Evolutionary conservation across 129 eudicot species (phyloP), one percentile per base, ranked within the genome.

Genomic region (Logfia minima): DNA sequence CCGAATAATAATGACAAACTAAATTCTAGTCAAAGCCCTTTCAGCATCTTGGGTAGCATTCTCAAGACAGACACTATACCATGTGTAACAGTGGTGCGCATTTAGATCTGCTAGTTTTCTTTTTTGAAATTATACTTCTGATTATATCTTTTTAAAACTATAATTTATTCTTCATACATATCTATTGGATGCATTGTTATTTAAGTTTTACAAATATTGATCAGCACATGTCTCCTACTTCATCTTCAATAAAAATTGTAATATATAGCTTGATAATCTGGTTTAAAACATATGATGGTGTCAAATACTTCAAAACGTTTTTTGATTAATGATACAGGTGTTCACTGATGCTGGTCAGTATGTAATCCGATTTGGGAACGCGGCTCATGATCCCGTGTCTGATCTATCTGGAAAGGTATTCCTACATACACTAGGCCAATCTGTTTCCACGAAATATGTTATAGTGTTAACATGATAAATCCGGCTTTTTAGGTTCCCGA

Each of bases 281-380:
- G 53, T 68, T 28, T 35, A 39, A 39, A 37, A 14, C 53, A 68
- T 68, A 14, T 8, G 21, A 68, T 68, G 31, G 52, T 21, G 55
- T 19, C 4, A 37, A 21, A 4, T 68, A 55, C 26, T 39, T 21
- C 0, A 62, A 62, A 68, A 37, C 32, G 19, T 68, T 58, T 26
- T 60, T 60, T 68, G 6, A 17, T 34, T 58, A 35, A 13, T 76
- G 67, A 31, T 84, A 82, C 85, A 93, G 98, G 81, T 93, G 43
- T 85, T 95, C 65, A 91, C 99, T 26, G 99, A 91, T 86, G 99
- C 99, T 84, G 97, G 99, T 80, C 99, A 95, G 64, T 95, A 95
- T 79, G 97, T 89, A 63, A 95, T 95, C 70, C 88, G 97, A 26
- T 95, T 95, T 81, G 99, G 97, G 65, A 84, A 82, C 70, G 75